Percentiles rank a stretch among this genome's conserved stretches.
phyloP scores from a whole-genome alignment of 1,139 yeast genomes.

The Suhomyces maxii region DNA sequence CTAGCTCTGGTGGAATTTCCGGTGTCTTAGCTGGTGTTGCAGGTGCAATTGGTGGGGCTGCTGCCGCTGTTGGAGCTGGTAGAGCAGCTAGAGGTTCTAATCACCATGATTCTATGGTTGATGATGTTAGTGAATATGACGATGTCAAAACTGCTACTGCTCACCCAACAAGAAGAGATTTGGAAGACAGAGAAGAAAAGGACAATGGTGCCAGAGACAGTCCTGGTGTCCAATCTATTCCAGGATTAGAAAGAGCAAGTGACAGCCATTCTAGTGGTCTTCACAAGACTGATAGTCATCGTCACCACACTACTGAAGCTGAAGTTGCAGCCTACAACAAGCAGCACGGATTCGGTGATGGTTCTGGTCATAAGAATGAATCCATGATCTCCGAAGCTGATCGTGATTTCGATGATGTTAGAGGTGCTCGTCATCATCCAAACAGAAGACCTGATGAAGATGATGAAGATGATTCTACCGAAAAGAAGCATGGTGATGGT shows the following conservation, averaged over 20 bases:
- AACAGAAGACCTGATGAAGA: conserved; percentile 5
- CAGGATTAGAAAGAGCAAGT: conserved; percentile 10
- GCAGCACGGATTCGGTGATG: conserved; percentile 23
- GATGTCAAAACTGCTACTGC: conserved; percentile 24
- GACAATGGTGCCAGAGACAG: conserved; percentile 8
- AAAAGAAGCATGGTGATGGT: conserved; percentile 8
- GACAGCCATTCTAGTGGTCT: background rate
- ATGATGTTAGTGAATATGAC: conserved; percentile 14
- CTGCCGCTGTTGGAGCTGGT: conserved; percentile 2
- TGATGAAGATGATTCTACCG: background rate
- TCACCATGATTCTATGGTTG: background rate
- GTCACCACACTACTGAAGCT: conserved; percentile 17
- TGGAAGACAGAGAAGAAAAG: background rate
- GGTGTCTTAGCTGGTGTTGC: conserved; percentile 14
- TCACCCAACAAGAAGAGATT: conserved; percentile 12
- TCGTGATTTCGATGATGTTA: conserved; percentile 22
- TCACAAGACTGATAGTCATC: conserved; percentile 2
- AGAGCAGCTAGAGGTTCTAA: background rate
- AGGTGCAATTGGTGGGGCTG: conserved; percentile 12
- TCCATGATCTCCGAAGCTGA: conserved; percentile 27
- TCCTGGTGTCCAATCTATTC: conserved; percentile 12
- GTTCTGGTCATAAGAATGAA: conserved; percentile 8
- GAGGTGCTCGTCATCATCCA: conserved; percentile 22
- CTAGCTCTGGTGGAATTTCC: conserved; percentile 1
- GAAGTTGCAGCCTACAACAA: conserved; percentile 30